Evolutionary conservation across 2,329 filamentous ascomycete genomes (phyloP), one percentile per base, ranked within the genome.

Genomic region (Arthrobotrys sinensis): DNA sequence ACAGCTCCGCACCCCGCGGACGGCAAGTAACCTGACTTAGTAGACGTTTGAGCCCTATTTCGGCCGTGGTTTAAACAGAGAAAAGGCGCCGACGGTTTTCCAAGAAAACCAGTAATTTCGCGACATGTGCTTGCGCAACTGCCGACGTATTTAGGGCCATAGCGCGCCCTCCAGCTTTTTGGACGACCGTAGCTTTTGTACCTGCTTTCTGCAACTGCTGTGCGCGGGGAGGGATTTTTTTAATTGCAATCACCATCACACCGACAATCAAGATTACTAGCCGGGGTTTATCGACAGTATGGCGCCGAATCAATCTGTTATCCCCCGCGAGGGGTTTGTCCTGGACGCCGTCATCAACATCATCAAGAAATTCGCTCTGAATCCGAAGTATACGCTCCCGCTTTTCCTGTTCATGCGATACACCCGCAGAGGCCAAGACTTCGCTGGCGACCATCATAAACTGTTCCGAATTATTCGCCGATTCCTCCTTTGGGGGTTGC

Each of bases 321-420:
- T 79, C 63, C 76, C 76, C 21, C 67, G 76, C 52, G 76, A 79
- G 46, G 68, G 76, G 40, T 73, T 79, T 34, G 76, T 79, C 34
- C 55, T 79, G 10, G 76, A 79, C 38, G 76, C 69, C 12, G 36
- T 79, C 32, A 60, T 79, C 53, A 73, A 72, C 48, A 45, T 79
- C 16, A 16, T 93, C 80, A 87, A 88, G 79, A 85, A 86, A 67
- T 93, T 90, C 0, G 86, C 88, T 5, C 85, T 93, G 76, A 91
- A 92, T 82, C 91, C 91, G 1, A 85, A 86, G 45, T 84, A 92
- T 19, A 87, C 91, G 0, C 84, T 93, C 11, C 88, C 91, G 0
- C 85, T 93, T 24, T 81, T 92, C 52, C 86, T 92, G 3, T 85
- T 90, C 21, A 88, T 89, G 7, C 87, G 88, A 32, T 91, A 89